phyloP scores from a whole-genome alignment of 352 stramenopile species.

The Pilasporangium apinafurcum region DNA sequence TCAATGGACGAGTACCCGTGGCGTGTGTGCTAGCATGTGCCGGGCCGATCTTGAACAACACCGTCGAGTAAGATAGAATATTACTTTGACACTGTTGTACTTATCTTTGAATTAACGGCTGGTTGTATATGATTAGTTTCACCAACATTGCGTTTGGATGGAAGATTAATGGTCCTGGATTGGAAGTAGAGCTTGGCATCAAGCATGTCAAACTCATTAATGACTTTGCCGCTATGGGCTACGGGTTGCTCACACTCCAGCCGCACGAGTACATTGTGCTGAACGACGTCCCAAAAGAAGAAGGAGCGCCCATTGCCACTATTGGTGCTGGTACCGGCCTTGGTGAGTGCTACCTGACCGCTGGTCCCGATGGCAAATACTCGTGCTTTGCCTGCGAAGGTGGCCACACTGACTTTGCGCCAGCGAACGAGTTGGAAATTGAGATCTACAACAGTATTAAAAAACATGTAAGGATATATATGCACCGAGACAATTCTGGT shows the following conservation, averaged over 20 bases:
- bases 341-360: constrained; percentile 95
- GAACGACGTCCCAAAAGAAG: constrained; percentile 66
- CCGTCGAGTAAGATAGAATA: constrained; percentile 43
- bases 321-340: constrained; percentile 96
- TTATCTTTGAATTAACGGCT: constrained; percentile 39
- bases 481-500: too few species aligned
- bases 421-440: constrained; percentile 83
- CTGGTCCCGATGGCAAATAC: constrained; percentile 79
- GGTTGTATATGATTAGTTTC: constrained; percentile 59
- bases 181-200: constrained; percentile 83
- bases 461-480: constrained; percentile 33
- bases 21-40: constrained; percentile 76
- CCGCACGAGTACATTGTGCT: constrained; percentile 88
- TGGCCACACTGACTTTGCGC: constrained; percentile 94
- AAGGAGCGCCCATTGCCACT: constrained; percentile 90
- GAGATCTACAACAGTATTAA: constrained; percentile 81
- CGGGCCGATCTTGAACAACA: constrained; percentile 78
- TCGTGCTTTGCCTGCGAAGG: constrained; percentile 92
- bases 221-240: constrained; percentile 97
- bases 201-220: constrained; percentile 91
- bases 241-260: constrained; percentile 94
- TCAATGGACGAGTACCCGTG: constrained; percentile 50
- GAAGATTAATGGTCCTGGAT: constrained; percentile 79
- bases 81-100: background rate
- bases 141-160: constrained; percentile 93